These are phyloP conservation scores for Colletotrichum echinochloae DNA, from an alignment of 2,329 filamentous ascomycete genomes.

Conservation along the genomic window DNA sequence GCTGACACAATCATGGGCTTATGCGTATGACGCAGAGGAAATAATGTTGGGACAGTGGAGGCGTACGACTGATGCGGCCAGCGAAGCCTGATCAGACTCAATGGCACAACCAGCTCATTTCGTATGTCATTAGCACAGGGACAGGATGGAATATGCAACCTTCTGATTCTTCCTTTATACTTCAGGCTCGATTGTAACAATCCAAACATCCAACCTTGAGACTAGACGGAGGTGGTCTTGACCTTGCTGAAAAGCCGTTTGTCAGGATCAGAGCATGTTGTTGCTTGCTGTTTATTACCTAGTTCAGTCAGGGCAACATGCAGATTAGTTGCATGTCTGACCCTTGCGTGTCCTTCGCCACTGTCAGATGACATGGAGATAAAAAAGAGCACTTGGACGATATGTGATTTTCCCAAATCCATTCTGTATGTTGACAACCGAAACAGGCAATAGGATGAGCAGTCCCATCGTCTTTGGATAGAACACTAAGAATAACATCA, in stretches of 20 bases:
- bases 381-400: background rate
- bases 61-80: background rate
- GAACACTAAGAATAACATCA: accelerated
- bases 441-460: background rate
- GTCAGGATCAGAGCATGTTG: background rate
- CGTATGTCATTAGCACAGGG: background rate
- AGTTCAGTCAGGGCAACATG: background rate
- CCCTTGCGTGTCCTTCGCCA: too few species aligned
- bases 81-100: background rate
- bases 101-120: background rate
- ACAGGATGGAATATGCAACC: background rate
- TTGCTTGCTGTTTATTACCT: too few species aligned
- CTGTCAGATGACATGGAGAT: background rate
- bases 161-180: background rate
- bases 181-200: too few species aligned
- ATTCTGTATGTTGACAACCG: background rate
- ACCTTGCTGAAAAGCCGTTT: too few species aligned
- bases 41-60: constrained; percentile 50
- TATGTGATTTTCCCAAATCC: background rate
- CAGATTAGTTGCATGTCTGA: background rate
- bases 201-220: accelerated
- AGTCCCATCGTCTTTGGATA: too few species aligned
- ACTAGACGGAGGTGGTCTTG: too few species aligned
- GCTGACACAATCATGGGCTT: constrained; percentile 59
- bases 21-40: constrained; percentile 60